Base-by-base conservation (phyloP, 345 rosid species). In the Eucalyptus leucophloia region DNA sequence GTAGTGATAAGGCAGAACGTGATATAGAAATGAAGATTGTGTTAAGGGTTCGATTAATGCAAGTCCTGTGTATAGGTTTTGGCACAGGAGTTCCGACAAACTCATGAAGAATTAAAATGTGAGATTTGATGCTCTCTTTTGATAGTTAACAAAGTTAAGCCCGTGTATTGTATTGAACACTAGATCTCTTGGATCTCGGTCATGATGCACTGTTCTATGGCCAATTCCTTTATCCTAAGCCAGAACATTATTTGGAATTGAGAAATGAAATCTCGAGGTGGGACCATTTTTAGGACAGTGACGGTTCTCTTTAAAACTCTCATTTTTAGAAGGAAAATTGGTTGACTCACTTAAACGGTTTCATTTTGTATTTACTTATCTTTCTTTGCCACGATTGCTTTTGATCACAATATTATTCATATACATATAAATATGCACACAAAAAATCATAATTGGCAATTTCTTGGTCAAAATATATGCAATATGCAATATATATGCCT, bases 221-320 rank as follows among this genome's bases (percentile, higher is more conserved):
- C 56, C 56, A 51, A 51, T 51, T 51, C 56, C 54, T 51, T 51
- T 51, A 3, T 51, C 54, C 54, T 18, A 51, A 51, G 54, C 4
- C 4, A 2, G 9, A 3, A 18, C 9, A 0, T 17, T 18, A 18
- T 51, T 51, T 51, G 54, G 23, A 51, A 3, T 51, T 51, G 9
- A 51, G 54, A 51, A 51, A 51, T 51, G 9, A 51, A 0, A 51
- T 51, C 0, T 0, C 0, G 4, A 51, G 23, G 54, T 51, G 54
- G 2, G 0, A 0, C 54, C 54, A 51, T 51, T 17, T 51, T 51
- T 0, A 18, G 4, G 54, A 3, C 0, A 51, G 21, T 51, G 21
- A 51, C 0, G 0, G 4, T 51, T 51, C 54, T 17, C 54, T 51
- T 51, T 51, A 51, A 7, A 51, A 51, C 23, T 51, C 23, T 3